Base-by-base conservation (phyloP, 2,329 filamentous ascomycete genomes). In the Corinectria fuckeliana region DNA sequence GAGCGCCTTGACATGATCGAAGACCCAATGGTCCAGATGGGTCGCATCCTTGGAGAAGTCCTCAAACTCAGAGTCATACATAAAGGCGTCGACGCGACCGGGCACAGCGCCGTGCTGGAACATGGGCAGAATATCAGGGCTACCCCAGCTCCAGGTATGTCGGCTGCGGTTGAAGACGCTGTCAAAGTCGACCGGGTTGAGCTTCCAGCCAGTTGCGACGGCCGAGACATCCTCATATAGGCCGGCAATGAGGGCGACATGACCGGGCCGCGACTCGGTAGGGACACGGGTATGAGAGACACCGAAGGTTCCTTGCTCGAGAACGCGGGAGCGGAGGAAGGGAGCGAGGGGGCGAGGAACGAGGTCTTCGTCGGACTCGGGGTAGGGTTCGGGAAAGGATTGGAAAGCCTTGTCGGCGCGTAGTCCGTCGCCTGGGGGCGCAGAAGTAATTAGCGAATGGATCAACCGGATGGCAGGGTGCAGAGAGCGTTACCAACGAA, bases 121-220 rank as follows among this genome's bases (percentile, higher is more conserved):
- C 95, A 99, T 99, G 54, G 91, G 91, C 66, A 99, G 78, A 70
- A 99, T 99, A 77, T 99, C 95, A 1, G 95, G 95, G 72, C 93
- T 97, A 2, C 95, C 95, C 95, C 95, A 99, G 76, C 93, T 97
- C 95, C 95, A 99, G 7, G 96, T 99, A 78, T 99, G 96, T 44
- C 90, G 84, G 73, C 94, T 98, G 63, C 92, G 88, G 75, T 99
- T 99, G 85, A 99, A 99, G 10, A 99, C 93, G 71, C 94, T 98
- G 79, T 99, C 95, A 72, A 99, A 99, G 73, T 98, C 91, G 72
- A 99, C 95, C 0, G 95, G 95, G 74, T 99, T 99, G 68, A 97
- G 80, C 78, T 99, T 98, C 95, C 95, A 99, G 14, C 95, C 95
- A 1, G 96, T 99, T 26, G 91, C 96, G 18, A 99, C 95, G 2